Base-by-base conservation (phyloP, 306 rosid species). In the Vigna hirtella region DNA sequence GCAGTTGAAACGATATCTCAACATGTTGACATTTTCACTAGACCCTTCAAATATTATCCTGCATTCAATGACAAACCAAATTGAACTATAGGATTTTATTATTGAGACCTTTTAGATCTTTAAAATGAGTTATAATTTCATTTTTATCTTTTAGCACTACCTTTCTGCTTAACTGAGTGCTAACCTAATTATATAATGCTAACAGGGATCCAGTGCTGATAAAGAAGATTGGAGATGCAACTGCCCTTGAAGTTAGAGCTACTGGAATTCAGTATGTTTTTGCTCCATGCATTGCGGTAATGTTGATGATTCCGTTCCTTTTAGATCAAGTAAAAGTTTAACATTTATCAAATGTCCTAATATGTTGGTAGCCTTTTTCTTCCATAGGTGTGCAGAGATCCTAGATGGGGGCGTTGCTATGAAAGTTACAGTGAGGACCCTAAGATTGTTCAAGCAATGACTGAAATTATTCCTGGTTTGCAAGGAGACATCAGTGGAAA, bases 171-270 rank as follows among this genome's bases (percentile, higher is more conserved):
- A 66, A 20, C 17, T 18, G 53, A 66, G 42, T 42, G 42, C 2
- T 17, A 17, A 50, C 7, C 53, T 20, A 66, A 66, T 66, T 11
- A 42, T 66, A 42, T 10, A 20, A 0, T 55, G 50, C 51, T 65
- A 1, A 10, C 43, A 66, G 72, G 72, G 72, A 66, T 22, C 72
- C 72, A 5, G 53, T 42, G 34, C 72, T 66, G 53, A 66, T 66
- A 43, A 66, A 66, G 72, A 66, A 66, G 53, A 66, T 66, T 66
- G 72, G 72, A 66, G 72, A 66, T 66, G 72, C 72, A 43, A 66
- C 72, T 66, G 72, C 72, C 36, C 72, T 66, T 42, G 72, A 66
- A 66, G 72, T 66, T 66, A 66, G 72, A 66, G 72, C 72, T 66
- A 66, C 72, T 66, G 72, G 72, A 66, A 66, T 66, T 43, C 72